Base-by-base conservation (phyloP, 257 asterid species). In the Scutellaria minor region DNA sequence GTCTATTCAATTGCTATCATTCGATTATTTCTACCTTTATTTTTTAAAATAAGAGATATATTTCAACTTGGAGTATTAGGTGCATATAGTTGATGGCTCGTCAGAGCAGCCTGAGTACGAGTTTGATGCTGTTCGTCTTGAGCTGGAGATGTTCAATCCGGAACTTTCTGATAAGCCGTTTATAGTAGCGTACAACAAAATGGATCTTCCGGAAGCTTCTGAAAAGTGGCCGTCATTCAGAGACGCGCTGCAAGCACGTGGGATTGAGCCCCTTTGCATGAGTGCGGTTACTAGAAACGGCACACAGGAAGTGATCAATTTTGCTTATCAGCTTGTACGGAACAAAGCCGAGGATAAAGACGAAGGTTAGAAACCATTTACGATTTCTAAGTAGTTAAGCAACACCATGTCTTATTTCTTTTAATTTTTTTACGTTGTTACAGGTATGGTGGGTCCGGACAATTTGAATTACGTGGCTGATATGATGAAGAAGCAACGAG, bases 71-170 rank as follows among this genome's bases (percentile, higher is more conserved):
- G 76, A 75, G 66, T 67, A 45, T 42, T 87, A 94, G 97, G 97
- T 95, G 62, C 99, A 90, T 44, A 85, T 92, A 71, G 92, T 95
- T 68, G 98, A 95, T 66, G 99, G 99, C 63, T 90, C 99, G 59
- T 88, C 98, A 50, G 80, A 83, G 73, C 99, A 95, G 82, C 94
- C 99, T 5, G 96, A 85, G 62, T 90, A 92, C 22, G 98, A 95
- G 77, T 92, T 87, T 68, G 99, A 92, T 54, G 98, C 98, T n/a
- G 88, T 95, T 75, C 97, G 98, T 50, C 97, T 92, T 47, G 99
- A 95, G 83, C 82, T 95, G 87, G 99, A 95, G 85, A 86, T 95
- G 96, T 95, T 95, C 68, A 90, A 75, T 73, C 99, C 99, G 6
- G 97, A 92, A 71, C 92, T 95, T 74, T 79, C 91, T 72, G 92